phyloP scores from a whole-genome alignment of 495 filamentous ascomycete genomes.

The Cudoniella acicularis region DNA sequence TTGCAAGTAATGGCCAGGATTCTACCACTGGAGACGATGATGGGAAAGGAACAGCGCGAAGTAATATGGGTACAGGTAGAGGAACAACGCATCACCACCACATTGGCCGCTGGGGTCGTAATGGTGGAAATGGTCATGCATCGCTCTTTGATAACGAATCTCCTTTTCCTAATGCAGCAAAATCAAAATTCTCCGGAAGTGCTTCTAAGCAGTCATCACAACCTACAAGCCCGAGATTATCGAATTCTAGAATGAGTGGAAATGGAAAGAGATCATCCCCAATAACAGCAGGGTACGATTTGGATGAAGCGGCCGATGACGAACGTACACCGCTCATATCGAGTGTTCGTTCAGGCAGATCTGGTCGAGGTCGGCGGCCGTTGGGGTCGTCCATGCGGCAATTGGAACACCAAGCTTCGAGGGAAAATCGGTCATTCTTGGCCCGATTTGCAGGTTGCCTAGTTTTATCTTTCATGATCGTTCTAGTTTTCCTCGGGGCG shows the following conservation, averaged over 20 bases:
- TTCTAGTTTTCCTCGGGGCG: slow-evolving; percentile 73
- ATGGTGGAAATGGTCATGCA: slow-evolving; percentile 59
- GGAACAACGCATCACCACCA: slow-evolving; percentile 71
- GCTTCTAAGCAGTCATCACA: slow-evolving; percentile 57
- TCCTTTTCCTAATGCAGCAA: slow-evolving; percentile 49
- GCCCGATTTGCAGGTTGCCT: slow-evolving; percentile 77
- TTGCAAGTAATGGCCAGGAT: slow-evolving; percentile 67
- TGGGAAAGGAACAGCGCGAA: slow-evolving; percentile 54
- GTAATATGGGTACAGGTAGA: slow-evolving; percentile 58
- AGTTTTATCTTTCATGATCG: slow-evolving; percentile 66
- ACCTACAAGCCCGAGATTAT: slow-evolving; percentile 46
- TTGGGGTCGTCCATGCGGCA: slow-evolving; percentile 61
- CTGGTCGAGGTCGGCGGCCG: slow-evolving; percentile 53
- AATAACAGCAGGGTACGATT: slow-evolving; percentile 40
- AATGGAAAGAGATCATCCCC: slow-evolving; percentile 51
- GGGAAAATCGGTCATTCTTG: slow-evolving; percentile 55
- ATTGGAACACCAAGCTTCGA: slow-evolving; percentile 69
- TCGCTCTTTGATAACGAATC: slow-evolving; percentile 77
- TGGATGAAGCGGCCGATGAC: slow-evolving; percentile 70
- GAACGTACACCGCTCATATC: slow-evolving; percentile 80
- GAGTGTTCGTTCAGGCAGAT: slow-evolving; percentile 52
- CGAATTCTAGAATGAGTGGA: slow-evolving; percentile 25
- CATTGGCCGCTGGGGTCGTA: slow-evolving; percentile 61
- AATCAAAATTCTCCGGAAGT: slow-evolving; percentile 33
- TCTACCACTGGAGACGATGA: slow-evolving; percentile 59